Percentiles rank a stretch among this genome's conserved stretches.
These are phyloP conservation scores for Tolypocladium pustulatum DNA, from an alignment of 2,329 filamentous ascomycete genomes.

Conservation along the genomic window DNA sequence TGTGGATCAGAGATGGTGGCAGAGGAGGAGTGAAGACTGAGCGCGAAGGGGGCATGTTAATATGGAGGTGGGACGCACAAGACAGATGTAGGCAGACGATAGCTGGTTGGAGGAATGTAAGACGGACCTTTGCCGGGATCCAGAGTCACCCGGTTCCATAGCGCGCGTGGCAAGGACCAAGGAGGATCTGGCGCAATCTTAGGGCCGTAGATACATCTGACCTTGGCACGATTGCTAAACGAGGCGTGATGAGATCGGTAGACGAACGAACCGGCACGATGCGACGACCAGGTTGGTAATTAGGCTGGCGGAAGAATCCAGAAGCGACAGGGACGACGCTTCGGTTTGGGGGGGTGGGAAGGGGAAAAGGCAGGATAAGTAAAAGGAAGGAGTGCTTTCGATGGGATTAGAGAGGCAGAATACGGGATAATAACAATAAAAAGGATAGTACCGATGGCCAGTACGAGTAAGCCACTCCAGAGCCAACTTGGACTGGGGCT, in stretches of 20 bases:
- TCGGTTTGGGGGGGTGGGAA: background rate
- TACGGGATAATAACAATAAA: constrained; percentile 7
- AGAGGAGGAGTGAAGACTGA: constrained; percentile 5
- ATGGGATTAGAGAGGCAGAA: background rate
- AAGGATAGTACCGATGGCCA: constrained; percentile 7
- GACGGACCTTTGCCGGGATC: constrained; percentile 26
- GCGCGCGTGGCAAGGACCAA: constrained; percentile 24
- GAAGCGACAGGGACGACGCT: background rate
- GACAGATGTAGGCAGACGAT: constrained; percentile 3
- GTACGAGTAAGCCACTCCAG: constrained; percentile 6
- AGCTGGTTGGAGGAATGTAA: constrained; percentile 14
- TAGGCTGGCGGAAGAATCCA: constrained; percentile 4
- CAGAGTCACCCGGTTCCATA: constrained; percentile 28
- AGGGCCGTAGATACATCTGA: constrained; percentile 26
- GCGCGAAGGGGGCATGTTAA: constrained; percentile 13
- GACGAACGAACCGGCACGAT: background rate
- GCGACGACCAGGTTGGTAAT: background rate
- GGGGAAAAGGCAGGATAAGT: background rate
- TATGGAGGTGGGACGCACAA: constrained; percentile 13
- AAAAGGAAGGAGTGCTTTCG: background rate
- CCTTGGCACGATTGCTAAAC: constrained; percentile 10
- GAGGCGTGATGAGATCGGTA: background rate
- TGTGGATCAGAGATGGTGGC: constrained; percentile 9
- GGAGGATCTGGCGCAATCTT: constrained; percentile 22
- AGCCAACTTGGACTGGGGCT: constrained; percentile 7